phyloP scores from a whole-genome alignment of 805 yeast species.

The Huiozyma naganishii region DNA sequence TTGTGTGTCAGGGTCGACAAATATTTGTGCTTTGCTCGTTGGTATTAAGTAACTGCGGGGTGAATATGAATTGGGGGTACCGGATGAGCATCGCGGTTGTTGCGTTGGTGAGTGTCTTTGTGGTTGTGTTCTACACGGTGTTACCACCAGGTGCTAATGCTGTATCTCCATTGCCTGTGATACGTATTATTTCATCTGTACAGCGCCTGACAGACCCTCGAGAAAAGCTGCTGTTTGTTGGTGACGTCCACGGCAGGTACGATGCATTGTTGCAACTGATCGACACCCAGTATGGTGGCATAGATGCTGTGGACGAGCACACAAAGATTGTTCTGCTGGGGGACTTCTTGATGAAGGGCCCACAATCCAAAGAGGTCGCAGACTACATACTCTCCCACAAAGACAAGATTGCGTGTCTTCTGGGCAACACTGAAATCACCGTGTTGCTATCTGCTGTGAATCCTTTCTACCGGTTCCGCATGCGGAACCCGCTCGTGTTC shows the following conservation, averaged over 20 bases:
- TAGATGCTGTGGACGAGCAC: constrained; percentile 9
- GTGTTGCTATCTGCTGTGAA: constrained; percentile 48
- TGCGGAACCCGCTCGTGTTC: background rate
- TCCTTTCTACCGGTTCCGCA: constrained; percentile 12
- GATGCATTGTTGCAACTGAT: constrained; percentile 45
- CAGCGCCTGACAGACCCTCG: constrained; percentile 4
- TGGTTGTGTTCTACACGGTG: background rate
- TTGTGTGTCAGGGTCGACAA: too few relatives aligned
- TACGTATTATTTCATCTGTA: background rate
- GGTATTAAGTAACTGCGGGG: too few relatives aligned
- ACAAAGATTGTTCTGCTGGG: constrained; percentile 55
- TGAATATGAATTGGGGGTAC: too few relatives aligned
- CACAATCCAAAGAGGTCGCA: constrained; percentile 57
- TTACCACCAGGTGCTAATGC: background rate
- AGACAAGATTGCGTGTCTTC: constrained; percentile 47
- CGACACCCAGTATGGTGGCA: constrained; percentile 19
- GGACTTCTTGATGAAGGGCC: constrained; percentile 80
- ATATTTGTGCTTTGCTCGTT: too few relatives aligned
- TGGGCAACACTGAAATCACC: constrained; percentile 85
- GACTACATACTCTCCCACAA: constrained; percentile 50
- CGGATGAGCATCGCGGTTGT: too few relatives aligned
- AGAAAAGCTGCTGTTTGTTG: constrained; percentile 52
- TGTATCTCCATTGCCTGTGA: background rate
- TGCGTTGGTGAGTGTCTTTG: too few relatives aligned
- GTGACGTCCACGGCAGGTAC: constrained; percentile 82